Evolutionary conservation across 1,284 basidiomycete genomes (phyloP), one percentile per base, ranked within the genome.

Genomic region (Cryptococcus floricola): DNA sequence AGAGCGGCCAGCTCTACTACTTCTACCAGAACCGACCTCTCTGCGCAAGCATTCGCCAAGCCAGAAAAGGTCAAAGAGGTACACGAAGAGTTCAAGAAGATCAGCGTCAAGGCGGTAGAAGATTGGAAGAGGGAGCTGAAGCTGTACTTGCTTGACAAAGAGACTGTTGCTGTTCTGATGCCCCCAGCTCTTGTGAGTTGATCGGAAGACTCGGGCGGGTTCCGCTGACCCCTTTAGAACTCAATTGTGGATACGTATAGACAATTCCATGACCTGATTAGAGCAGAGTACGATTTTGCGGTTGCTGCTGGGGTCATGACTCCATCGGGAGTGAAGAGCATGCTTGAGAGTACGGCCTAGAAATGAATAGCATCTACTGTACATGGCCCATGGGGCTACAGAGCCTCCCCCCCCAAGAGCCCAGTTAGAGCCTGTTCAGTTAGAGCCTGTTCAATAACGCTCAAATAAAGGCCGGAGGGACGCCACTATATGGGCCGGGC

Each of bases 91-190:
- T 88, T 87, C 74, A 77, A 80, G 50, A 68, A 69, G 10, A 71
- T 79, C 0, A 83, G 60, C 10, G 55, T 49, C 43, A 77, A 80
- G 3, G 83, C 86, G 63, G 76, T 90, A n/a, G 81, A 80, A 27
- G 74, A 75, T 2, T 82, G 79, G 60, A 80, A 84, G 14, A 79
- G 73, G 6, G 79, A 83, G 48, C 74, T 92, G 62, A 79, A 82
- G 67, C 66, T 89, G 54, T 95, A 92, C 69, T 80, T 96, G 13
- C 85, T 87, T 61, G 88, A 91, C 62, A 81, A 83, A 62, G 81
- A 87, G 57, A 91, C 90, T 7, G 87, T 88, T 37, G 79, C 79
- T 2, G 85, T 94, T 4, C 77, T 95, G 49, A 74, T 93, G 18
- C 83, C 84, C 27, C 90, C 92, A 62, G 81, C 89, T 19, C 80